Base-by-base conservation (phyloP, 2,329 filamentous ascomycete genomes). In the Neodidymelliopsis sp. region DNA sequence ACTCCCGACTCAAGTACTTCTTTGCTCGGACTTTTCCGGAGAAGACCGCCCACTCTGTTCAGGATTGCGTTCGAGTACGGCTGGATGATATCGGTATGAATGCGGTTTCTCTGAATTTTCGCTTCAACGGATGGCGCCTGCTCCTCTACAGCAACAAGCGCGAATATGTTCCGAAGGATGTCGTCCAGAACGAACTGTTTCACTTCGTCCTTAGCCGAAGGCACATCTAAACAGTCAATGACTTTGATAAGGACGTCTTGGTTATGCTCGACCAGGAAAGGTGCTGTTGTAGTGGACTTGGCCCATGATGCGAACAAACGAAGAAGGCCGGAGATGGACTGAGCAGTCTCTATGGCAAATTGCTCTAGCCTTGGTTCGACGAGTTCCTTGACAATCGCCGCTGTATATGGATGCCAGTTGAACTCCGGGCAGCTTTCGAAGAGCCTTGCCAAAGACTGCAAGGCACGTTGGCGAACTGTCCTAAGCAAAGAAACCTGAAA, bases 261-360 rank as follows among this genome's bases (percentile, higher is more conserved):
- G 39, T 86, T 82, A 49, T 86, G 82, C 6, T 81, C 72, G 10
- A 87, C 83, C 6, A 99, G 79, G 61, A 94, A 90, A 6, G 86
- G 67, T 1, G 87, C 85, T 1, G 85, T 87, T 53, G 79, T 81
- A 0, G 84, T 79, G 16, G 87, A 81, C 49, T 82, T 82, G 3
- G 90, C 87, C 89, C 93, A 96, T 1, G 88, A 89, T 3, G 84
- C 85, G 55, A 99, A 85, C 4, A 99, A 78, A 54, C 87, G 86
- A 53, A 97, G 81, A 29, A 91, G 82, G 12, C 87, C 89, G 2
- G 94, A 97, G 6, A 97, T 80, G 11, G 91, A 90, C 67, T 99
- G 92, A 0, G 91, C 89, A 31, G 90, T 96, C 75, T 99, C 94
- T 4, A 83, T 79, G 0, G 91, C 84, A 43, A 99, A 83, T 48